Evolutionary conservation across 805 yeast genomes (phyloP).

Genomic region (Zygosaccharomyces bisporus): DNA sequence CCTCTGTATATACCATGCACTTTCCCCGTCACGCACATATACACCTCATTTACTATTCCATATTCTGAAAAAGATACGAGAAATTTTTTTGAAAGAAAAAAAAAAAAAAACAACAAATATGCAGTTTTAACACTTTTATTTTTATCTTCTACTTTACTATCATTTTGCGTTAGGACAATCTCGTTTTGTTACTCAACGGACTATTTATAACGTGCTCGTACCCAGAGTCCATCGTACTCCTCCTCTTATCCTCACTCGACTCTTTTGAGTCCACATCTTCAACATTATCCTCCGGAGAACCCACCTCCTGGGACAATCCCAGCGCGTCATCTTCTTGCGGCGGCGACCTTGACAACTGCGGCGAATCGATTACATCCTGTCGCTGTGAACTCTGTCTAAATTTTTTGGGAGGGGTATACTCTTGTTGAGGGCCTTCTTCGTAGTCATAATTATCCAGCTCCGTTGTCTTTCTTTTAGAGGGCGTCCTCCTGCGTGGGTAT

Average conservation of each 20-base stretch:
- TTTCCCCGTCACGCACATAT: constrained; percentile 12
- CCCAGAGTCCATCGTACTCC: constrained; percentile 13
- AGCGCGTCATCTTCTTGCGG: constrained; percentile 11
- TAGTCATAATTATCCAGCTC: constrained; percentile 32
- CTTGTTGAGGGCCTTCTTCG: constrained; percentile 12
- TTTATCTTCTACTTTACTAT: neutral
- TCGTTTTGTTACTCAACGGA: constrained; percentile 18
- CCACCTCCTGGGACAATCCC: constrained; percentile 10
- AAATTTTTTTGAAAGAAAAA: neutral
- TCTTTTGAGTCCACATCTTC: constrained; percentile 1
- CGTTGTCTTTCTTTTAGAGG: constrained; percentile 29
- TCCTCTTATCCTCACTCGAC: constrained; percentile 15
- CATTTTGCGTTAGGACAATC: constrained; percentile 2
- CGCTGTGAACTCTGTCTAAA: constrained; percentile 11
- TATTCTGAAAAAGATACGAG: constrained; percentile 11
- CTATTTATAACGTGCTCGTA: constrained; percentile 14
- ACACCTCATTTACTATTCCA: constrained; percentile 12
- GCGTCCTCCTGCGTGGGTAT: constrained; percentile 8
- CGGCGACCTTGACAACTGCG: constrained; percentile 3
- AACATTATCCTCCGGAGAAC: constrained; percentile 15
- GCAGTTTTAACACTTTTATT: constrained; percentile 4
- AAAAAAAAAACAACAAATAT: constrained; percentile 1
- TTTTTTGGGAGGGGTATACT: constrained; percentile 28
- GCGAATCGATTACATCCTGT: constrained; percentile 9
- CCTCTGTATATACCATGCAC: constrained; percentile 14